Evolutionary conservation across 2,329 filamentous ascomycete genomes (phyloP), one percentile per base, ranked within the genome.

Genomic region (Corniculantispora saksenae): DNA sequence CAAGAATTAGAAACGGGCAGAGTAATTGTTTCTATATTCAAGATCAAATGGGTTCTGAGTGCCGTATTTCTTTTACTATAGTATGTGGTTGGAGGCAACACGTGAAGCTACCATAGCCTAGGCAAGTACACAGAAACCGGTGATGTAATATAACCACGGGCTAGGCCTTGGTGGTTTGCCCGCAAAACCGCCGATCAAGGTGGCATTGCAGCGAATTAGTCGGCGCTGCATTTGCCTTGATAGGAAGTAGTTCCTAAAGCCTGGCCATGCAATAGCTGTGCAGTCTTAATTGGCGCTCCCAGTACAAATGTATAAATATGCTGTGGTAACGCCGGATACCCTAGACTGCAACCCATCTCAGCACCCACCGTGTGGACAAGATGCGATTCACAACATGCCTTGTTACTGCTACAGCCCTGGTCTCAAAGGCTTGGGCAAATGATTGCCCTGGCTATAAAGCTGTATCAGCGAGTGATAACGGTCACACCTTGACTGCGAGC

Each of bases 391-490:
- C 29, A 1, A 7, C 38, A 27, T 10, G 40, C 43, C 9, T 50
- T 9, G 10, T 38, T n/a, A 27, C 27, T 13, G 17, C 25, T 2
- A 23, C 40, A n/a, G 17, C 19, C 27, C 29, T 48, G 9, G 13
- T 50, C 10, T 17, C n/a, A 4, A 19, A 48, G 12, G 50, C 23
- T 8, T 38, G 32, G 47, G 29, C 29, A n/a, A n/a, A 19, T 8
- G 47, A 53, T 21, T 62, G 60, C 21, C 60, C 50, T 2, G 60
- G 60, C 4, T 62, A 62, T 15, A 32, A 47, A 1, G 50, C 35
- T 19, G 38, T 55, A 15, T n/a, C 35, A 35, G 25, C 43, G 5
- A 27, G 35, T 19, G 35, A 55, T 7, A 35, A 54, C 23, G 60
- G 50, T 35, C 55, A 23, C 17, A 43, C 50, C 3, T 13, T 55